phyloP scores from a whole-genome alignment of 805 yeast genomes.

The Metschnikowia lachancei region DNA sequence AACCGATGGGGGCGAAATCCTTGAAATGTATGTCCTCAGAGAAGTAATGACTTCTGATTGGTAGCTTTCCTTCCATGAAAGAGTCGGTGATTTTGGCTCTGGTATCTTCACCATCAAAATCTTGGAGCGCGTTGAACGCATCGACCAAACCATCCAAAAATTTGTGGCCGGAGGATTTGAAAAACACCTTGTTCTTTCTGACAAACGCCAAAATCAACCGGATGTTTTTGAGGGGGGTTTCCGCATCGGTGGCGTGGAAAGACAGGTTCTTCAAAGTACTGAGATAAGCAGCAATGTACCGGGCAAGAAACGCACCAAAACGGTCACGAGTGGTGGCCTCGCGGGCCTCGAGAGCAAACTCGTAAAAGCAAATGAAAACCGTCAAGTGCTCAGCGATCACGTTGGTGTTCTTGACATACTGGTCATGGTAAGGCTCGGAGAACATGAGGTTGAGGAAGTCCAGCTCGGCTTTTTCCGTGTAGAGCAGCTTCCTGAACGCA shows the following conservation, averaged over 20 bases:
- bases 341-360: slow-evolving; percentile 9
- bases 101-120: slow-evolving; percentile 14
- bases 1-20: slow-evolving; percentile 57
- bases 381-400: slow-evolving; percentile 16
- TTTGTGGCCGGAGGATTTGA: background rate
- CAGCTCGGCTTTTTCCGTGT: slow-evolving; percentile 16
- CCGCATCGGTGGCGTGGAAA: slow-evolving; percentile 6
- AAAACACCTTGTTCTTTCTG: slow-evolving; percentile 5
- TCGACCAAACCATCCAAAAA: slow-evolving; percentile 7
- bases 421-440: slow-evolving; percentile 16
- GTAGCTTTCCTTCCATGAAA: slow-evolving; percentile 22
- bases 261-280: slow-evolving; percentile 1
- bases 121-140: slow-evolving; percentile 10
- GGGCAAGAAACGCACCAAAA: slow-evolving; percentile 12
- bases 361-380: slow-evolving; percentile 17
- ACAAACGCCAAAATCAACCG: slow-evolving; percentile 18
- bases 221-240: slow-evolving; percentile 12
- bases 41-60: slow-evolving; percentile 53
- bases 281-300: slow-evolving; percentile 11
- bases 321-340: background rate
- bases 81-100: slow-evolving; percentile 7
- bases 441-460: slow-evolving; percentile 26
- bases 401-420: slow-evolving; percentile 7
- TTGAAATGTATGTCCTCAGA: slow-evolving; percentile 62
- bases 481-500: slow-evolving; percentile 21